Percentiles rank a stretch among this genome's conserved stretches.
Conservation (phyloP, 805 yeast genomes). For the Limtongozyma cylindracea region DNA sequence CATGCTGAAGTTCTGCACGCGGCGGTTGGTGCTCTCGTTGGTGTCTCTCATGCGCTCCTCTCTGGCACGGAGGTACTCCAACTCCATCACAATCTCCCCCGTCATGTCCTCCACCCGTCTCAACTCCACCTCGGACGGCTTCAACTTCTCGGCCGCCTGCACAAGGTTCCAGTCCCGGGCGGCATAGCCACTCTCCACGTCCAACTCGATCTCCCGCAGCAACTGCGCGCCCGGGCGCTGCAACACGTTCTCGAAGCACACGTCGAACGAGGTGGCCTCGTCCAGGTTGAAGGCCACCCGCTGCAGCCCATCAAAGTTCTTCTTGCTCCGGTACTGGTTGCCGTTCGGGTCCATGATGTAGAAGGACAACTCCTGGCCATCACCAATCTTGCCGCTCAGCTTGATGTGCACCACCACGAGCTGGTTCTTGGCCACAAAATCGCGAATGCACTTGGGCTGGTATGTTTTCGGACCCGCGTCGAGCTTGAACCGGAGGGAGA, state of each 20-base stretch:
- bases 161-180: conserved; percentile 96
- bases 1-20: conserved; percentile 74
- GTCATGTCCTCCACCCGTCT: conserved; percentile 71
- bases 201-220: conserved; percentile 61
- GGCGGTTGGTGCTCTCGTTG: conserved; percentile 82
- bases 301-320: conserved; percentile 47
- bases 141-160: conserved; percentile 79
- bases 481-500: conserved; percentile 14
- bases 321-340: conserved; percentile 53
- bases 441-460: conserved; percentile 69
- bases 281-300: conserved; percentile 72
- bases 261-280: conserved; percentile 64
- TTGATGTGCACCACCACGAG: conserved; percentile 67
- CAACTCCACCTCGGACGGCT: conserved; percentile 79
- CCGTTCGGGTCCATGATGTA: conserved; percentile 55
- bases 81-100: conserved; percentile 54
- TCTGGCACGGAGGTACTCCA: conserved; percentile 65
- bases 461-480: conserved; percentile 19
- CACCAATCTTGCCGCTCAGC: conserved; percentile 54
- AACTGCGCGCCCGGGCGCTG: conserved; percentile 11
- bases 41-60: conserved; percentile 91
- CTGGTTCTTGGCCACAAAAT: conserved; percentile 66
- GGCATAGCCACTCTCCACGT: conserved; percentile 84
- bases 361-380: conserved; percentile 64
- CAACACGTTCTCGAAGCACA: conserved; percentile 59